A percentile compares a stretch with the other conserved stretches of the same genome.
Conservation (phyloP, 495 filamentous ascomycete genomes). For the Darksidea phi region DNA sequence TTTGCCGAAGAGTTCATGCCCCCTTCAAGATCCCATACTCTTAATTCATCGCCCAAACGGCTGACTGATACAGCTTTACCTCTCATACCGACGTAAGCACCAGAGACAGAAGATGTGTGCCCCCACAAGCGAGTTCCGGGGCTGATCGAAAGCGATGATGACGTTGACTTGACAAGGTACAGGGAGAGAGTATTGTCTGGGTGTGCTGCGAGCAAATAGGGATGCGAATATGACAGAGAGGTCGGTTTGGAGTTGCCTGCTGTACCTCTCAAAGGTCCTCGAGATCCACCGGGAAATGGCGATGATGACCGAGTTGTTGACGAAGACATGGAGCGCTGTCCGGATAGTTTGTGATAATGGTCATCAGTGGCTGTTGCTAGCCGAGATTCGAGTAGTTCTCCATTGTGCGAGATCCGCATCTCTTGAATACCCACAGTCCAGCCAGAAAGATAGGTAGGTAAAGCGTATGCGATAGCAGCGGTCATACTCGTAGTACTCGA, state of each 20-base stretch:
- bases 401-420: conserved; percentile 59
- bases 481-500: conserved; percentile 59
- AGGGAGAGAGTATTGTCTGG: conserved; percentile 90
- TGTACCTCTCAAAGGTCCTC: neutral
- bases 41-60: conserved; percentile 75
- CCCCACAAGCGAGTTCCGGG: conserved; percentile 82
- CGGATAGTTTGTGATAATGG: conserved; percentile 40
- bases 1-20: conserved; percentile 53
- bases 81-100: conserved; percentile 78
- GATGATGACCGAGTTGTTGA: conserved; percentile 30
- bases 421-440: conserved; percentile 94
- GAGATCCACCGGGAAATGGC: conserved; percentile 1
- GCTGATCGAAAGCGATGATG: conserved; percentile 64
- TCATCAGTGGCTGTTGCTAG: conserved; percentile 51
- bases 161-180: conserved; percentile 76
- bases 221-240: conserved; percentile 81
- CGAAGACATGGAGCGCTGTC: conserved; percentile 9
- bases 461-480: conserved; percentile 81
- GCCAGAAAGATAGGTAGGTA: conserved; percentile 63
- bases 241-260: conserved; percentile 54
- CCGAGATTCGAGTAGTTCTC: conserved; percentile 56
- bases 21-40: conserved; percentile 92
- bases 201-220: conserved; percentile 84
- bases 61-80: conserved; percentile 92
- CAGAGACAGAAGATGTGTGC: conserved; percentile 86